Evolutionary conservation across 129 eudicot genomes (phyloP).

Genomic region (Pittosporum tobira): DNA sequence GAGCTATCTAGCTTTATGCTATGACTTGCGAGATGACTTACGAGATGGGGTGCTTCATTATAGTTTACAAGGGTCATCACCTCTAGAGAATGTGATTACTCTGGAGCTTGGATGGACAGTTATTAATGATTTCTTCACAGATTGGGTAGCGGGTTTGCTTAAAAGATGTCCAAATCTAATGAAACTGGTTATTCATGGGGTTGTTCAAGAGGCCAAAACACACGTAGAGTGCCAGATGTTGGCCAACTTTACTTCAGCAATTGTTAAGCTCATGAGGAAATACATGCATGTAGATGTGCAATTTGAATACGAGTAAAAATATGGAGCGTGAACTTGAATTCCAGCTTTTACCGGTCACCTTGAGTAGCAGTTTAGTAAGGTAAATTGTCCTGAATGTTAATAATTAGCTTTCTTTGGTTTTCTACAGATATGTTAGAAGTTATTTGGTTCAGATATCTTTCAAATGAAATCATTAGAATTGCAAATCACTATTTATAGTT

Average conservation of each 20-base stretch:
- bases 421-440: slow-evolving; percentile 6
- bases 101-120: slow-evolving; percentile 79
- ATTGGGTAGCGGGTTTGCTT: slow-evolving; percentile 54
- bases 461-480: not conserved
- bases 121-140: slow-evolving; percentile 48
- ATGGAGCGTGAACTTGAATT: slow-evolving; percentile 4
- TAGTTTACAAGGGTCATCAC: slow-evolving; percentile 41
- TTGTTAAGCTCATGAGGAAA: slow-evolving; percentile 62
- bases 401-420: slow-evolving; percentile 12
- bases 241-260: slow-evolving; percentile 57
- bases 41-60: slow-evolving; percentile 50
- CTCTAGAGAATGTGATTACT: slow-evolving; percentile 43
- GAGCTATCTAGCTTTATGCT: slow-evolving; percentile 51
- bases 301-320: slow-evolving; percentile 42
- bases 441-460: slow-evolving; percentile 3
- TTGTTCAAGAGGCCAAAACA: slow-evolving; percentile 50
- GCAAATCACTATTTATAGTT: not conserved
- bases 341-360: not conserved
- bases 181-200: slow-evolving; percentile 57
- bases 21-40: slow-evolving; percentile 51
- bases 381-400: slow-evolving; percentile 12
- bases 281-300: slow-evolving; percentile 54
- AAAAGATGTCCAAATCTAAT: slow-evolving; percentile 45
- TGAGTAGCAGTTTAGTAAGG: slow-evolving; percentile 11
- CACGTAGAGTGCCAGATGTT: slow-evolving; percentile 57